Evolutionary conservation across 2,329 filamentous ascomycete species (phyloP), one percentile per base, ranked within the genome.

Genomic region (Trichoderma atroviride): DNA sequence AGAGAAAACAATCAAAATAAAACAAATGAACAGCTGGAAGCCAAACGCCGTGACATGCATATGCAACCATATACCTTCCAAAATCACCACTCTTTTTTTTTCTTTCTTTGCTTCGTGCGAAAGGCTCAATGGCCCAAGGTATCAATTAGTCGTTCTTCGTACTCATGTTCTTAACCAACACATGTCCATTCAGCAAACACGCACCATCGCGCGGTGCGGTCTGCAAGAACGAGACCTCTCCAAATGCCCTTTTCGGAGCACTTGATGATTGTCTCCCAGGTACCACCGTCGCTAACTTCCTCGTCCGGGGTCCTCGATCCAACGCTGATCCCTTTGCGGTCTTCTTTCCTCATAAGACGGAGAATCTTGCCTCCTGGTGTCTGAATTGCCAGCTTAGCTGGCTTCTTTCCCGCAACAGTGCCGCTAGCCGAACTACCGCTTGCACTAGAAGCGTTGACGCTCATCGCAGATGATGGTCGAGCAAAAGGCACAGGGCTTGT

Each of bases 371-470:
- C 96, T 35, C 91, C 92, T 0, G 96, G 96, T 6, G 92, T 93
- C 81, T 99, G 96, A 68, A 99, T 95, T 0, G 96, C 96, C 66
- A 99, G 81, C 80, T 99, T 99, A 5, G 96, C 96, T 2, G 96
- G 95, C 79, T 99, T 99, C 77, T 89, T 88, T 31, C 85, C 85
- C 50, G 86, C 83, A 69, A 86, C 84, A 5, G 83, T 84, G 19
- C 83, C 84, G 29, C 83, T 84, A 19, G 83, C 82, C 29, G 83
- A 85, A 76, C 85, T 88, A 24, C 83, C 85, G 29, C 85, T 84
- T 19, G 85, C 85, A 73, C 85, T 87, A 1, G 87, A 87, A 35
- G 83, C 84, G 52, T 86, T 86, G 78, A 91, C 88, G 77, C 88
- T 90, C 86, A 91, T 84, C 1, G 88, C 87, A 5, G 89, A 90